Evolutionary conservation across 441 rosid genomes (phyloP).

Genomic region (Erodium chrysanthum): DNA sequence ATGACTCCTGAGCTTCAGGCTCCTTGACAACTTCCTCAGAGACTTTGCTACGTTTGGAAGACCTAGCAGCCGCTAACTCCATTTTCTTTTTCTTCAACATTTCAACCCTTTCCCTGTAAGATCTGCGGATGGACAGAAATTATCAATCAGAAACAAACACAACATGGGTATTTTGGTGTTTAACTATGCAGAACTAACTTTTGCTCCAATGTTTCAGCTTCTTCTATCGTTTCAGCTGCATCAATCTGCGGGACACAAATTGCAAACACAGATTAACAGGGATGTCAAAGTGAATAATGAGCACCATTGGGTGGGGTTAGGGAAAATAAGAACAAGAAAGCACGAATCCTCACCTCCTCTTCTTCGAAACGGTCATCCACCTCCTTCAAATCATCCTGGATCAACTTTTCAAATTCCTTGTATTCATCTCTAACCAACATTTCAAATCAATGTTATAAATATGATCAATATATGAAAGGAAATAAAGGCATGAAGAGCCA

Average conservation of each 20-base stretch:
- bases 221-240: slow-evolving; percentile 90
- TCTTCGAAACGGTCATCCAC: slow-evolving; percentile 89
- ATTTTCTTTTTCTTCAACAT: slow-evolving; percentile 48
- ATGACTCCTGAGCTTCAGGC: slow-evolving; percentile 36
- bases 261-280: background rate
- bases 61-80: slow-evolving; percentile 59
- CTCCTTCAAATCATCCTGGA: slow-evolving; percentile 75
- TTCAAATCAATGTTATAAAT: slow-evolving; percentile 14
- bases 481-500: background rate
- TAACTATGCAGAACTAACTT: slow-evolving; percentile 35
- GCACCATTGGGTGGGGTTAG: no score
- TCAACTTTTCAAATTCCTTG: slow-evolving; percentile 86
- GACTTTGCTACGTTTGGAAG: slow-evolving; percentile 43
- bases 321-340: background rate
- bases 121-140: slow-evolving; percentile 25
- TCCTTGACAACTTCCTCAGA: slow-evolving; percentile 31
- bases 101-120: slow-evolving; percentile 58
- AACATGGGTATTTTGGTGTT: background rate
- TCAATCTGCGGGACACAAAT: slow-evolving; percentile 47
- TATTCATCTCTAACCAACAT: slow-evolving; percentile 61
- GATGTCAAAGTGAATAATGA: background rate
- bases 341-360: slow-evolving; percentile 55
- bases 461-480: background rate
- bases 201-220: slow-evolving; percentile 76
- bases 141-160: background rate